Evolutionary conservation across 2,329 filamentous ascomycete genomes (phyloP).

Genomic region (Aaosphaeria pasadenensis): DNA sequence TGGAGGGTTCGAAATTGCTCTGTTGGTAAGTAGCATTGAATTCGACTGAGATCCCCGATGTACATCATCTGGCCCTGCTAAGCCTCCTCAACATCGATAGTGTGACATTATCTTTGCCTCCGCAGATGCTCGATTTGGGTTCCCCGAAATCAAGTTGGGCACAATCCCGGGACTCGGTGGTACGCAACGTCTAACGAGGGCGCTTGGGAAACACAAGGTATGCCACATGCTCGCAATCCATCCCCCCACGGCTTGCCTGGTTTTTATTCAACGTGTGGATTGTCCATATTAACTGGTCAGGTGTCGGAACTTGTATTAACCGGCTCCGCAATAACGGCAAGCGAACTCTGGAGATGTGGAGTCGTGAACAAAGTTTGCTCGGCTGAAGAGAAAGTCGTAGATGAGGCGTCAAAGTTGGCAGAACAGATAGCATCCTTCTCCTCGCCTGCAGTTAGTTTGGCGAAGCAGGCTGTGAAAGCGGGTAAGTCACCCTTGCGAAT

Average conservation of each 20-base stretch:
- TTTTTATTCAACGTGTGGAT: neutral
- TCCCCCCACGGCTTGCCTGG: neutral
- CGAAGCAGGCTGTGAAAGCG: slow-evolving; percentile 44
- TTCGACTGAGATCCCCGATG: neutral
- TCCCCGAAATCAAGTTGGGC: slow-evolving; percentile 93
- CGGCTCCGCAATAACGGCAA: slow-evolving; percentile 34
- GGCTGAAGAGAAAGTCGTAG: slow-evolving; percentile 33
- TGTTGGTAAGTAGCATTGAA: slow-evolving; percentile 61
- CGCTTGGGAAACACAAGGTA: slow-evolving; percentile 41
- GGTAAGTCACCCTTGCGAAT: slow-evolving; percentile 25
- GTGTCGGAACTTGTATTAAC: slow-evolving; percentile 47
- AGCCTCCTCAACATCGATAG: slow-evolving; percentile 40
- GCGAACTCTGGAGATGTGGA: slow-evolving; percentile 40
- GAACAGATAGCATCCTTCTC: slow-evolving; percentile 41
- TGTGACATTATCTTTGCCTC: slow-evolving; percentile 83
- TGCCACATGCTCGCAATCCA: slow-evolving; percentile 7
- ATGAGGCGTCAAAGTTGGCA: slow-evolving; percentile 39
- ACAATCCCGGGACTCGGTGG: slow-evolving; percentile 88
- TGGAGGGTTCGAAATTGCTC: slow-evolving; percentile 88
- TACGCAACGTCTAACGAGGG: slow-evolving; percentile 78
- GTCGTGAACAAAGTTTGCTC: slow-evolving; percentile 40
- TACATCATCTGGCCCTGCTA: neutral
- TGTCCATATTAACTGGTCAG: slow-evolving; percentile 19
- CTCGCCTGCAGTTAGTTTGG: slow-evolving; percentile 40
- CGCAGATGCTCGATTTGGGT: slow-evolving; percentile 80